Percentiles rank a stretch among this genome's conserved stretches.
These are phyloP conservation scores for Microdochium bolleyi DNA, from an alignment of 2,329 filamentous ascomycete species.

Conservation along the genomic window DNA sequence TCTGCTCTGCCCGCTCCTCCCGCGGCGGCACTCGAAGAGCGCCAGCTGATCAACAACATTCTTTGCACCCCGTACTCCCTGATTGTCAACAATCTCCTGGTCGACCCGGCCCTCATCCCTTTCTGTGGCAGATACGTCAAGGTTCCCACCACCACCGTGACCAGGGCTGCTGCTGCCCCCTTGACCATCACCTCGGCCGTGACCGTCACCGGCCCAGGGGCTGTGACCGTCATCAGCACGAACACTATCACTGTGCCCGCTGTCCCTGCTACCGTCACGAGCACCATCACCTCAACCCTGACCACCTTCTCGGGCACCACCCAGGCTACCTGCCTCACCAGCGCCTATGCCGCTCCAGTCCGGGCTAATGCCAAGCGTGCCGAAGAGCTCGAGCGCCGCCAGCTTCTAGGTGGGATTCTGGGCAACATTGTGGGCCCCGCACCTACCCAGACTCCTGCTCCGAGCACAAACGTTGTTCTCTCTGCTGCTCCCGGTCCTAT, in stretches of 20 bases:
- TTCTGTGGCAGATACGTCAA: not conserved
- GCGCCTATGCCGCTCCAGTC: slow-evolving; percentile 3
- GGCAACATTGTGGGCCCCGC: not conserved
- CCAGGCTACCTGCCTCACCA: slow-evolving; percentile 3
- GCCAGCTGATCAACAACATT: not conserved
- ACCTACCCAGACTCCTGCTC: not conserved
- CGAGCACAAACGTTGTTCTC: not conserved
- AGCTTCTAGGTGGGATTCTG: not conserved
- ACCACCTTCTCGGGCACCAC: slow-evolving; percentile 1
- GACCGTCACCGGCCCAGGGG: not conserved
- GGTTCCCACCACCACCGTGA: not conserved
- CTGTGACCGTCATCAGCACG: not conserved
- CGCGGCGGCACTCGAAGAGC: not conserved
- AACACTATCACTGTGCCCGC: not conserved
- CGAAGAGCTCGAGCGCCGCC: not conserved
- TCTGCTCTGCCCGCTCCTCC: not conserved
- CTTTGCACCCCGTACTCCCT: not conserved
- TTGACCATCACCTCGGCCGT: not conserved
- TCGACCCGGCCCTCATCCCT: not conserved
- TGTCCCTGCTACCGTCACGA: not conserved
- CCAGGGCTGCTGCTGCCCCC: not conserved
- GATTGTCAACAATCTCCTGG: not conserved
- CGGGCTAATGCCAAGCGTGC: not conserved
- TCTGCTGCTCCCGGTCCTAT: not conserved
- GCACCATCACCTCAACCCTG: slow-evolving; percentile 1